Evolutionary conservation across 352 stramenopile species (phyloP), one percentile per base, ranked within the genome.

Genomic region (Bremia lactucae): DNA sequence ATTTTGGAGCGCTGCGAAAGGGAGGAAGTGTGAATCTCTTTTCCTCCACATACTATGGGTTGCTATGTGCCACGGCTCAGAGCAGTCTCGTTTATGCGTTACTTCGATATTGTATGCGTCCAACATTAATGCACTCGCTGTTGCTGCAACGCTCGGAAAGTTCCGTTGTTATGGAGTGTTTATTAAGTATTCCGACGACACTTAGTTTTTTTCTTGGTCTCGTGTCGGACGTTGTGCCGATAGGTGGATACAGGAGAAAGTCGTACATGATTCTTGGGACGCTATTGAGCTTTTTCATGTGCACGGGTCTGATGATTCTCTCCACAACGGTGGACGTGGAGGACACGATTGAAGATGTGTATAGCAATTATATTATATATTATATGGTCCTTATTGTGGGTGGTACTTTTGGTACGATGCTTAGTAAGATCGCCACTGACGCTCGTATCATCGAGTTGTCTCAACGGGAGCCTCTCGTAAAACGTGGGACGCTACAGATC

Each of bases 261-360:
- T 85, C 83, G 14, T 96, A 96, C 62, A 95, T 96, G 65, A 70
- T 92, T 20, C 57, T 83, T 8, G 87, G 87, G 38, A 71, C 55
- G 16, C 13, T 69, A 19, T 13, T 88, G 11, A 76, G 61, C 36
- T 78, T 83, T 34, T 22, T 65, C 33, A 74, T 70, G 51, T 68
- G 68, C 18, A 63, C 72, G 35, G 61, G 65, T 1, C 52, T 90
- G 23, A 62, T 67, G 22, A 65, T 72, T 42, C 53, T 74, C 43
- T 73, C 74, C 28, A 67, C 71, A 31, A 65, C 55, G 1, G 49
- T 60, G 40, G 61, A 65, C 18, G 58, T 66, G 13, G 44, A 68
- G 16, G 26, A 57, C 6, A 44, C 47, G 2, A 65, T 36, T 0
- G 62, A 67, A 14, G 29, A 49, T 10, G 10, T 55, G 11, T 57